Evolutionary conservation across 2,329 filamentous ascomycete genomes (phyloP).

Genomic region (Tolypocladium amazonense): DNA sequence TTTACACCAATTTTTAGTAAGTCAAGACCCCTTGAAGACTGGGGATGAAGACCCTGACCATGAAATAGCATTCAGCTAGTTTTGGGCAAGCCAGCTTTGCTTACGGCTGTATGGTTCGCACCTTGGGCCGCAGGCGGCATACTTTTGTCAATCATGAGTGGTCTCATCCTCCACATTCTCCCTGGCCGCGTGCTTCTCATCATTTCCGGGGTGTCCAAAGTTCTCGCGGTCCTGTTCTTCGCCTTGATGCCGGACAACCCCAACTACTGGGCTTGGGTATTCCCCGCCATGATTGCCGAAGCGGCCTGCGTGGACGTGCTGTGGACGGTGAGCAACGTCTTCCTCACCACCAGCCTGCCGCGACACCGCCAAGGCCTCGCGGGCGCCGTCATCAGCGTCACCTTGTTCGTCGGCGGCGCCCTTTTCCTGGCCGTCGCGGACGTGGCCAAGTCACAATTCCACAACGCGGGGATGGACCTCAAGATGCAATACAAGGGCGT

Average conservation of each 20-base stretch:
- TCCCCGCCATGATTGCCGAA: slow-evolving; percentile 47
- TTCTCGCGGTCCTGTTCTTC: slow-evolving; percentile 42
- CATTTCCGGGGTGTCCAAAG: slow-evolving; percentile 39
- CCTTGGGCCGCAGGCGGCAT: slow-evolving; percentile 50
- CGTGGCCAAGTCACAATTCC: slow-evolving; percentile 32
- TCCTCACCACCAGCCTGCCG: slow-evolving; percentile 54
- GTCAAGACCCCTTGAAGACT: slow-evolving; percentile 11
- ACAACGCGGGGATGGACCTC: slow-evolving; percentile 28
- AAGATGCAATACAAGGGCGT: slow-evolving; percentile 45
- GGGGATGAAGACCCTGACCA: neutral
- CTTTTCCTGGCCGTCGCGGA: slow-evolving; percentile 54
- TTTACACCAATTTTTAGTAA: slow-evolving; percentile 56
- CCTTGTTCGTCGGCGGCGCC: slow-evolving; percentile 53
- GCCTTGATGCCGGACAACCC: slow-evolving; percentile 41
- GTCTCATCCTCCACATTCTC: slow-evolving; percentile 44
- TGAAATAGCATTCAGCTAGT: slow-evolving; percentile 36
- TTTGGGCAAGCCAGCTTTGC: slow-evolving; percentile 39
- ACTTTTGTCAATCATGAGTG: slow-evolving; percentile 41
- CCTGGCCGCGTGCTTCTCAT: slow-evolving; percentile 41
- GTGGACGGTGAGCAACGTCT: slow-evolving; percentile 57
- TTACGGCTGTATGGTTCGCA: slow-evolving; percentile 46
- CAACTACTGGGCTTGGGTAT: slow-evolving; percentile 54
- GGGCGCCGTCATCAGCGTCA: slow-evolving; percentile 51
- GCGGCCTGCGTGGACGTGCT: slow-evolving; percentile 57
- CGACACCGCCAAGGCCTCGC: slow-evolving; percentile 50